Conservation (phyloP, 2,329 filamentous ascomycete genomes). For the Trichophyton mentagrophytes region DNA sequence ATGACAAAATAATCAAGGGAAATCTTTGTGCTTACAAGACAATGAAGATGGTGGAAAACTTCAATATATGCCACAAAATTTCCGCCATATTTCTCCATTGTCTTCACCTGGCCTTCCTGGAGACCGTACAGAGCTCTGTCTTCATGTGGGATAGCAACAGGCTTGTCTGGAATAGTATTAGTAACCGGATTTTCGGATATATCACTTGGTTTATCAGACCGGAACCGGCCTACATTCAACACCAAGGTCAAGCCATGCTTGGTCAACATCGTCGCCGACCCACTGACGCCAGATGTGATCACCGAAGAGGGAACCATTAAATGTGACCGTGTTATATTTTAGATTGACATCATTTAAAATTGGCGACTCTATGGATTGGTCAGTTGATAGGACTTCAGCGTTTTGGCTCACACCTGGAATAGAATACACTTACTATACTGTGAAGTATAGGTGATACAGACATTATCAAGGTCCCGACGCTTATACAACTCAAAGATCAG, state of each 20-base stretch:
- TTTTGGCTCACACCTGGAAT: too few species aligned
- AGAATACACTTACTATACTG: conserved; percentile 6
- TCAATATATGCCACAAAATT: conserved; percentile 10
- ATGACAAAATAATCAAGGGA: conserved; percentile 19
- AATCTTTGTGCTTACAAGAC: conserved; percentile 12
- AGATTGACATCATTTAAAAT: conserved; percentile 31
- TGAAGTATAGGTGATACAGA: conserved; percentile 10
- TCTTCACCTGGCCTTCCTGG: conserved; percentile 43
- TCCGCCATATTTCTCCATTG: conserved; percentile 40
- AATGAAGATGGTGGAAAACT: conserved; percentile 17
- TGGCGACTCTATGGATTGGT: conserved; percentile 15
- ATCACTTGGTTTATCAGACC: too few species aligned
- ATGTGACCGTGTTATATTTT: conserved; percentile 31
- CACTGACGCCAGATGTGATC: conserved; percentile 41
- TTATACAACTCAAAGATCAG: conserved; percentile 8
- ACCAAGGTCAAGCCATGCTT: conserved; percentile 43
- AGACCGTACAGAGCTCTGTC: conserved; percentile 42
- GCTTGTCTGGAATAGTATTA: conserved; percentile 27
- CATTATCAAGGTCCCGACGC: conserved; percentile 4
- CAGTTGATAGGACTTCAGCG: background rate
- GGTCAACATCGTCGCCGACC: conserved; percentile 43
- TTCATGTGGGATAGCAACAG: conserved; percentile 38
- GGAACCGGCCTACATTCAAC: conserved; percentile 34
- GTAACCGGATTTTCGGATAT: background rate
- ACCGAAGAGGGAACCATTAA: conserved; percentile 46